Evolutionary conservation across 176 grass and related monocot species (phyloP), one percentile per base, ranked within the genome.

Genomic region (Stipa capillata): DNA sequence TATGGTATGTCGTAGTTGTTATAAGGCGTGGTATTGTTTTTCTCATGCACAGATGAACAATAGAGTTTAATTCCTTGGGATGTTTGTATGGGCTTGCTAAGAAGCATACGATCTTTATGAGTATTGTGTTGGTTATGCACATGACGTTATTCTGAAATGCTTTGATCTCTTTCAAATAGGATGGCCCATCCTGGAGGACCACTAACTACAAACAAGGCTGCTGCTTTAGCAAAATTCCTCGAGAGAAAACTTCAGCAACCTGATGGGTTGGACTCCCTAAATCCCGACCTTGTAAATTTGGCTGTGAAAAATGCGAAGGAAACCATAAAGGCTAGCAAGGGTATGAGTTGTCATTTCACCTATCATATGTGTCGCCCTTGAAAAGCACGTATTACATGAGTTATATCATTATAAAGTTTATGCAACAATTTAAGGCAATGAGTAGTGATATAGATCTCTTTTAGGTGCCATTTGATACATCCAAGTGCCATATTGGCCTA

Each of bases 221-320:
- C 92, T n/a, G 92, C 96, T 34, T 87, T 99, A 74, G 96, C 90
- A 18, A 99, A 95, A 68, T 99, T 99, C 79, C 90, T 99, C 2
- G 92, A 99, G 90, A 91, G 96, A 75, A 99, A 99, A 74, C 92
- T 99, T 45, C 92, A 93, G 84, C 86, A 93, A 39, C 90, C 96
- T 79, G 92, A 95, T 85, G 92, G 90, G 42, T 59, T 99, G 60
- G 87, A 89, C 32, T 91, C 90, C 55, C 72, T 99, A 43, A 85
- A 99, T 76, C 88, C 96, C 1, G 88, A 93, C 72, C 88, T 91
- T 92, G 80, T 99, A 77, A 89, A 99, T 47, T 10, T 91, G 24
- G 96, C 92, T 6, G 96, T 93, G 37, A 91, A 68, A 81, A 91
- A 91, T 87, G 96, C 92, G 6, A 99, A 93, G 74, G 86, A 95